A percentile compares a stretch with the other conserved stretches of the same genome.
These are phyloP conservation scores for Tieghemiomyces parasiticus DNA, from an alignment of 192 early-diverging fungal species.

Conservation along the genomic window DNA sequence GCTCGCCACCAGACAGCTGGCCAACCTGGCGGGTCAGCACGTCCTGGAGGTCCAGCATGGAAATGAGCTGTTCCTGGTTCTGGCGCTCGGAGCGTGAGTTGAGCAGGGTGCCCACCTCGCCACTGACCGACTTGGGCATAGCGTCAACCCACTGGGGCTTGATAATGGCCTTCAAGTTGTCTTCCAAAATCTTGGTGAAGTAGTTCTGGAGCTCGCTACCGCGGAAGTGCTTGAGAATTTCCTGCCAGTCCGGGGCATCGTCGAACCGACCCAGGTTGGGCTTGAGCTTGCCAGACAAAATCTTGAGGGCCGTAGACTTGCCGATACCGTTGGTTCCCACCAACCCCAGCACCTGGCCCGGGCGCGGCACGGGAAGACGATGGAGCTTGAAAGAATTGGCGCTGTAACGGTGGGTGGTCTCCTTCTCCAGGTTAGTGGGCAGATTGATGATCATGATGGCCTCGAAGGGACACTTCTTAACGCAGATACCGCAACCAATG, in stretches of 20 bases:
- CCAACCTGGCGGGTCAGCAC: slow-evolving; percentile 70
- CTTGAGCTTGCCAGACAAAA: slow-evolving; percentile 85
- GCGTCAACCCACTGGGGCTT: slow-evolving; percentile 95
- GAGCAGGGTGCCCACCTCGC: slow-evolving; percentile 61
- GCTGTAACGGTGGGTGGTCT: slow-evolving; percentile 91
- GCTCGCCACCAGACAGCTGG: slow-evolving; percentile 87
- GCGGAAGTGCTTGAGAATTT: slow-evolving; percentile 90
- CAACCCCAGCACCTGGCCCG: slow-evolving; percentile 92
- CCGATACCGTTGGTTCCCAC: slow-evolving; percentile 97
- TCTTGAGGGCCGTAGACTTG: slow-evolving; percentile 89
- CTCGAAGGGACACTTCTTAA: slow-evolving; percentile 94
- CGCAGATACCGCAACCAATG: slow-evolving; percentile 97
- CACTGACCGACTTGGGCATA: slow-evolving; percentile 66
- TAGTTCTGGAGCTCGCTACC: slow-evolving; percentile 97
- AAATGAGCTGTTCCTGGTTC: slow-evolving; percentile 62
- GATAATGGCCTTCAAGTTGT: slow-evolving; percentile 84
- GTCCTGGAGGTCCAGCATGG: slow-evolving; percentile 58
- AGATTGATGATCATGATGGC: slow-evolving; percentile 95
- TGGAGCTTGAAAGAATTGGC: slow-evolving; percentile 98
- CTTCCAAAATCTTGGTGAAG: slow-evolving; percentile 95
- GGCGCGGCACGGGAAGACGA: slow-evolving; percentile 83
- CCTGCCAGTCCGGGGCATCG: slow-evolving; percentile 87
- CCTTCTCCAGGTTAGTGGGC: slow-evolving; percentile 85
- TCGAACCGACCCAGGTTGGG: slow-evolving; percentile 85
- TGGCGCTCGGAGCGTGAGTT: slow-evolving; percentile 49